phyloP scores from a whole-genome alignment of 208 protist genomes.

The Trypanosoma mega region DNA sequence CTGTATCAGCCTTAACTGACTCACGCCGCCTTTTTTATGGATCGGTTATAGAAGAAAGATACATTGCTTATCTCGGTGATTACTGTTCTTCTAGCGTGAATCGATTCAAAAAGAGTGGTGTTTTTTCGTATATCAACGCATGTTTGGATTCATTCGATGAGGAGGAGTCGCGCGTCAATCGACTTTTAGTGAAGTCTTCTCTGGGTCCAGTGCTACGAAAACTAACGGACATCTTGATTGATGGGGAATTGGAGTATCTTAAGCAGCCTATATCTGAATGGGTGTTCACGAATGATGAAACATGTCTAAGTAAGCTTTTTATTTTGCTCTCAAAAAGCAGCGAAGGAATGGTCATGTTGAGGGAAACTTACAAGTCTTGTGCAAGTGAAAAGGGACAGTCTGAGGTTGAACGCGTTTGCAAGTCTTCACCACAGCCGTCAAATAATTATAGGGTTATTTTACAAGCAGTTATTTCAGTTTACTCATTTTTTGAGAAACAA shows the following conservation, averaged over 20 bases:
- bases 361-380: slow-evolving; percentile 7
- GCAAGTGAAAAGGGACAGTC: slow-evolving; percentile 18
- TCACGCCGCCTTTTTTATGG: slow-evolving; percentile 47
- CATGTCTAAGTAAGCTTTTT: slow-evolving; percentile 18
- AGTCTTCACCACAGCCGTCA: neutral
- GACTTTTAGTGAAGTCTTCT: slow-evolving; percentile 54
- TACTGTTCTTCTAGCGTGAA: slow-evolving; percentile 41
- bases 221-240: slow-evolving; percentile 49
- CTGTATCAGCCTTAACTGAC: slow-evolving; percentile 57
- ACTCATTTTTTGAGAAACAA: slow-evolving; percentile 14
- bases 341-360: slow-evolving; percentile 12
- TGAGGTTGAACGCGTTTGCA: slow-evolving; percentile 11
- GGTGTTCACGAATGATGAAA: slow-evolving; percentile 30
- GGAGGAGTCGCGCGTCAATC: slow-evolving; percentile 46
- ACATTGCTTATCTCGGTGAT: slow-evolving; percentile 37
- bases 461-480: slow-evolving; percentile 23
- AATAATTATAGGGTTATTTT: slow-evolving; percentile 22
- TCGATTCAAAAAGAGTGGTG: slow-evolving; percentile 31
- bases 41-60: slow-evolving; percentile 60
- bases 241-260: slow-evolving; percentile 49
- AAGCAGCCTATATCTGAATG: slow-evolving; percentile 25
- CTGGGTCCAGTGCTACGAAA: slow-evolving; percentile 41
- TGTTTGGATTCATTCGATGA: slow-evolving; percentile 37
- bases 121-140: slow-evolving; percentile 44
- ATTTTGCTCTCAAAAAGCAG: slow-evolving; percentile 20